Evolutionary conservation across 371 early-diverging fungal genomes (phyloP), one percentile per base, ranked within the genome.

Genomic region (Rhizopus delemar): DNA sequence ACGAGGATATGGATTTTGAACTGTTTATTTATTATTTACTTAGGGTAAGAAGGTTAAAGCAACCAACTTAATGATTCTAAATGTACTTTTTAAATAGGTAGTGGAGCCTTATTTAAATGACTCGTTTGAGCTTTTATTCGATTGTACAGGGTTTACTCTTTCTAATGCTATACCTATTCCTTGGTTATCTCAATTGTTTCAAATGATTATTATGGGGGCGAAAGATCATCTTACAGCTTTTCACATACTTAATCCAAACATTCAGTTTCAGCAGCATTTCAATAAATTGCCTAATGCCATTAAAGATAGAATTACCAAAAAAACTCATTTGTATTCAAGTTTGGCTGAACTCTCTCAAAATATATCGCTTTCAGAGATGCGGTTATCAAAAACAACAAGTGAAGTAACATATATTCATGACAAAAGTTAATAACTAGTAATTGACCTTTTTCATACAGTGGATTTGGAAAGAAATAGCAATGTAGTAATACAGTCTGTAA

Each of bases 111-210:
- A 74, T 41, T 69, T 83, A 8, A 73, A 71, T 49, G 81, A 82
- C 49, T 82, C 90, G 4, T 93, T 84, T 59, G 95, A 95, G 58
- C 43, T 96, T 12, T 74, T 94, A 13, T 80, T 95, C 48, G 96
- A 96, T 67, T 63, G 84, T 8, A 90, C 94, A 12, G 85, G 86
- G 66, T 92, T 93, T 70, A 84, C 85, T 9, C 73, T 77, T 3
- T 80, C 83, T 4, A 90, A 90, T 65, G 92, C 94, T 71, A 86
- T 93, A 51, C 90, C 89, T 9, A 60, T 74, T 13, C 87, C 88
- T 59, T 91, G 91, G 86, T 57, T 92, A 31, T 75, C 75, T 39
- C 88, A 88, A 63, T 84, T 96, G 57, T 73, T 87, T 52, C 90
- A 89, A 57, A 74, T 93, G 4, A 59, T 94, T 5, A 90, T 93